phyloP scores from a whole-genome alignment of 164 flowering plant genomes.

The Echeveria elegans region DNA sequence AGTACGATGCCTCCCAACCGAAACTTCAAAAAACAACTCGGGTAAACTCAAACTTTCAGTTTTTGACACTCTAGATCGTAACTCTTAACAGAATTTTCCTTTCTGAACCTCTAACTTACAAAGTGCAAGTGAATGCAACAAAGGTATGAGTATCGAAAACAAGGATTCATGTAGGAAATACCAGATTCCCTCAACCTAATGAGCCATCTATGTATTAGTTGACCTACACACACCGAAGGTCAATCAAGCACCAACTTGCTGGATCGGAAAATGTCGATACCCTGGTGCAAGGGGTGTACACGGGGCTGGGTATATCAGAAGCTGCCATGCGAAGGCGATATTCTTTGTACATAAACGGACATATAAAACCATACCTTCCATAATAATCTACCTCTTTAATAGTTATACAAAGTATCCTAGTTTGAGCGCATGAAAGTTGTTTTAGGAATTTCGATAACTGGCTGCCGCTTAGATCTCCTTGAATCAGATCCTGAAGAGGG shows the following conservation, averaged over 20 bases:
- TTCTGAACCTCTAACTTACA: not conserved
- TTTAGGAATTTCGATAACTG: not conserved
- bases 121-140: not conserved
- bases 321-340: not conserved
- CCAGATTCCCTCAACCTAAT: not conserved
- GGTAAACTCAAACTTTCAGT: not conserved
- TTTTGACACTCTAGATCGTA: not conserved
- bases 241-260: not conserved
- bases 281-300: not conserved
- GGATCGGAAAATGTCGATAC: not conserved
- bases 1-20: conserved; percentile 7
- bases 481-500: not conserved
- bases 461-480: not conserved
- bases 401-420: not conserved
- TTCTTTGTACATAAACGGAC: conserved; percentile 3
- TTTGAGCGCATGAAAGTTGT: not conserved
- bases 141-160: not conserved
- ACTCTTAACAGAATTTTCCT: not conserved
- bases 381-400: not conserved
- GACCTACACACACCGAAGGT: not conserved
- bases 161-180: not conserved
- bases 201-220: no score
- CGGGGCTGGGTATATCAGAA: not conserved
- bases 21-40: not conserved
- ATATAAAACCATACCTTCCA: not conserved